Percentiles rank a stretch among this genome's conserved stretches.
phyloP scores from a whole-genome alignment of 495 filamentous ascomycete genomes.

The Glarea lozoyensis region DNA sequence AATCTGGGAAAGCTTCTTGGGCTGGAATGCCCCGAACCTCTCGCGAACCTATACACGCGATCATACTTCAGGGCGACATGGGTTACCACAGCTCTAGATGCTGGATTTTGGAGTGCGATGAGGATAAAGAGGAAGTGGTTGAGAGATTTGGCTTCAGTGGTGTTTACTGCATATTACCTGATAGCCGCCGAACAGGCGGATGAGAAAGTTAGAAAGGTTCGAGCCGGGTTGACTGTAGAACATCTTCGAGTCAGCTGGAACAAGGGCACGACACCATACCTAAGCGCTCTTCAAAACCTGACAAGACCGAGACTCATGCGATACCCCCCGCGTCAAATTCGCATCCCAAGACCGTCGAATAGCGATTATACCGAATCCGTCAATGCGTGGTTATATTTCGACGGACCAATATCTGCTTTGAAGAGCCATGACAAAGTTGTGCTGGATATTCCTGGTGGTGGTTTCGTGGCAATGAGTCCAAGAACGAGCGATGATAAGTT shows the following conservation, averaged over 20 bases:
- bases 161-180: conserved; percentile 83
- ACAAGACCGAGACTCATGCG: conserved; percentile 69
- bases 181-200: conserved; percentile 90
- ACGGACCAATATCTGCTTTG: conserved; percentile 72
- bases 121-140: conserved; percentile 74
- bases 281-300: conserved; percentile 58
- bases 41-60: conserved; percentile 87
- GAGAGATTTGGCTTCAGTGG: conserved; percentile 69
- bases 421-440: conserved; percentile 72
- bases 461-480: conserved; percentile 93
- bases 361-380: conserved; percentile 78
- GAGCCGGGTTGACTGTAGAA: conserved; percentile 78
- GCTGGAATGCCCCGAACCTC: conserved; percentile 84
- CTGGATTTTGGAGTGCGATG: conserved; percentile 98
- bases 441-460: conserved; percentile 87
- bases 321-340: conserved; percentile 70
- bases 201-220: conserved; percentile 91
- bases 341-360: conserved; percentile 69
- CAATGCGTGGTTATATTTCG: conserved; percentile 86
- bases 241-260: conserved; percentile 94
- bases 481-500: conserved; percentile 87
- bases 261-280: conserved; percentile 77
- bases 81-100: conserved; percentile 90
- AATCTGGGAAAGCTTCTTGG: conserved; percentile 90
- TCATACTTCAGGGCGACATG: conserved; percentile 98